Conservation (phyloP, 352 stramenopile species). For the Phytophthora sansomeana region DNA sequence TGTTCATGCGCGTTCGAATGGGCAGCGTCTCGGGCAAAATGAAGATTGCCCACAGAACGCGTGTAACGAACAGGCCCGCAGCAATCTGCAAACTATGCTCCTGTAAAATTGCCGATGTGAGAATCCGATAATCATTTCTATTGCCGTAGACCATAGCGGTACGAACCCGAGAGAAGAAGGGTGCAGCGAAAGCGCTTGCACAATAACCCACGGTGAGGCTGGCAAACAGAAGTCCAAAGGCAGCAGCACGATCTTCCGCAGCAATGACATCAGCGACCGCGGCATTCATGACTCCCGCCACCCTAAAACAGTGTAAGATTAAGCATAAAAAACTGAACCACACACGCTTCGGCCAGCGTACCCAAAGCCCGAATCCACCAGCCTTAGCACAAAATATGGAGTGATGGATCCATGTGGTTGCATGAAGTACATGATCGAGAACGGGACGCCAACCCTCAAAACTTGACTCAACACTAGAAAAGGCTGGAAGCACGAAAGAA, state of each 20-base stretch:
- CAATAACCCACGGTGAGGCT: constrained; percentile 66
- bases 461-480: constrained; percentile 76
- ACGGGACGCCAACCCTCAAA: constrained; percentile 61
- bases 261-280: constrained; percentile 68
- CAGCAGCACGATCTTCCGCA: constrained; percentile 54
- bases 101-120: constrained; percentile 31
- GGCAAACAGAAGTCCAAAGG: constrained; percentile 70
- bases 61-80: constrained; percentile 52
- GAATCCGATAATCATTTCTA: neutral
- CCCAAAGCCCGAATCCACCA: constrained; percentile 67
- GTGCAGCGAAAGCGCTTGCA: constrained; percentile 53
- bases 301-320: constrained; percentile 38
- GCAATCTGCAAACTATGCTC: constrained; percentile 58
- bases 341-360: constrained; percentile 23
- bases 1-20: constrained; percentile 37
- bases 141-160: neutral
- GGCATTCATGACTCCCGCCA: constrained; percentile 62
- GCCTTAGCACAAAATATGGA: constrained; percentile 66
- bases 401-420: constrained; percentile 59
- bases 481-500: constrained; percentile 35
- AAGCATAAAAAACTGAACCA: neutral
- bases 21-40: constrained; percentile 71
- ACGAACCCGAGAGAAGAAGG: constrained; percentile 61
- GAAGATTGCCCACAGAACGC: constrained; percentile 62
- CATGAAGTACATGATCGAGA: constrained; percentile 78